Evolutionary conservation across 2,329 filamentous ascomycete species (phyloP).

Genomic region (Fusarium sp.): DNA sequence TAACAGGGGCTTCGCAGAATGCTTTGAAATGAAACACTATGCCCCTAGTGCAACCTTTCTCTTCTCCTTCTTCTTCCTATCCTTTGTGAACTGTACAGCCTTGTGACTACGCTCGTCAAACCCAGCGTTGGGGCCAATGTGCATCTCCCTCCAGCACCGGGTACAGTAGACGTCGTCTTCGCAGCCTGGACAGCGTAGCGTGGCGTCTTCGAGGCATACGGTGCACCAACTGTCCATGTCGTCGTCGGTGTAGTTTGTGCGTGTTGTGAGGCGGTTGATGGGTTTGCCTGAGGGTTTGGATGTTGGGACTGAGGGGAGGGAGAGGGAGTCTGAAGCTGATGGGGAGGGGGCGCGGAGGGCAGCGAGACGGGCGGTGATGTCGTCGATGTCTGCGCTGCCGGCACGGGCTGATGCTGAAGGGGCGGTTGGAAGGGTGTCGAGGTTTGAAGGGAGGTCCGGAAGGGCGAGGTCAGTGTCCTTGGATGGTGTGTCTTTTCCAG

Average conservation of each 20-base stretch:
- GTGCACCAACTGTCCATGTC: constrained; percentile 84
- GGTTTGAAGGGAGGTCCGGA: constrained; percentile 60
- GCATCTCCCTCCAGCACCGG: constrained; percentile 85
- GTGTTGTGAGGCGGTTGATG: constrained; percentile 54
- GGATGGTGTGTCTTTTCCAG: constrained; percentile 34
- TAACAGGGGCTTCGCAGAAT: constrained; percentile 19
- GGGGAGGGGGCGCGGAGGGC: constrained; percentile 58
- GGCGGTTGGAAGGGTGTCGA: constrained; percentile 52
- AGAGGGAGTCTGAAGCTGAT: constrained; percentile 48
- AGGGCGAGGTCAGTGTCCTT: constrained; percentile 51
- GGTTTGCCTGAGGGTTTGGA: constrained; percentile 60
- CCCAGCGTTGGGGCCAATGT: constrained; percentile 75
- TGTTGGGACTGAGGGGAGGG: constrained; percentile 63
- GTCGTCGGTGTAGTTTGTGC: constrained; percentile 70
- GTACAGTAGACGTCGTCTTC: constrained; percentile 79
- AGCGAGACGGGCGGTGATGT: constrained; percentile 65
- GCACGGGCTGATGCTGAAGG: constrained; percentile 27
- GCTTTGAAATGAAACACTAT: constrained; percentile 34
- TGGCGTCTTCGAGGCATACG: constrained; percentile 84
- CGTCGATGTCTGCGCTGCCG: constrained; percentile 51
- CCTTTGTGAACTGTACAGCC: constrained; percentile 69
- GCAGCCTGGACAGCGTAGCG: constrained; percentile 79
- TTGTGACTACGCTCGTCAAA: constrained; percentile 78
- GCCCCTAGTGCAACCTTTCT: constrained; percentile 54
- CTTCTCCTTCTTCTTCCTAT: constrained; percentile 48